Base-by-base conservation (phyloP, 805 yeast species). In the Cyberlindnera amylophila region DNA sequence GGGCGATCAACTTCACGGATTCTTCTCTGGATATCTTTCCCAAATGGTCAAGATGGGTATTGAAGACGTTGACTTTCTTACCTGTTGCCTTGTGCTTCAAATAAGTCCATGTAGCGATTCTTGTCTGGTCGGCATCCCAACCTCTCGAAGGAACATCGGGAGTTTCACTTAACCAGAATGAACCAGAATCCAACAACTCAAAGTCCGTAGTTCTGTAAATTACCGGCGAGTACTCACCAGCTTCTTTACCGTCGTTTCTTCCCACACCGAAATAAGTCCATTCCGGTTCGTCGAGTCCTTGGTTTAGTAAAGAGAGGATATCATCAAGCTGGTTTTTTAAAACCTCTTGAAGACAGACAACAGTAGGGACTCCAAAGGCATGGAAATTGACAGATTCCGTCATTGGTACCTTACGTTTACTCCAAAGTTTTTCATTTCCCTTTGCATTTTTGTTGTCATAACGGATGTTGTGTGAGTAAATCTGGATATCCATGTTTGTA, bases 111-210 rank as follows among this genome's bases (percentile, higher is more conserved):
- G 69, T 64, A 2, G 67, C 69, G 14, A 71, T 66, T 45, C 79
- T 58, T 7, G 57, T 55, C 23, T 55, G 59, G 2, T 63, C 70
- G 0, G 77, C 77, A 50, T 73, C 79, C 74, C 78, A 72, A 6
- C 75, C 77, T 34, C 51, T 61, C 13, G 78, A 70, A 1, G 82
- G 80, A n/a, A 52, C 59, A 34, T 67, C 70, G 1, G 83, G 83
- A 3, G 80, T 75, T 14, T 67, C 65, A 47, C 79, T 70, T 12
- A 78, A 59, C 83, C 83, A 78, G 41, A 66, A 66, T 9, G 75
- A 70, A 16, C 69, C 66, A n/a, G 63, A 53, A 11, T 67, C 64
- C 6, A 71, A 40, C 29, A 74, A 48, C 29, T 61, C 53, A 62
- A 75, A 70, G 13, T 64, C 65, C 0, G 61, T 40, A 6, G 50